A percentile compares a stretch with the other conserved stretches of the same genome.
Conservation (phyloP, 371 early-diverging fungal species). For the Circinella umbellata region DNA sequence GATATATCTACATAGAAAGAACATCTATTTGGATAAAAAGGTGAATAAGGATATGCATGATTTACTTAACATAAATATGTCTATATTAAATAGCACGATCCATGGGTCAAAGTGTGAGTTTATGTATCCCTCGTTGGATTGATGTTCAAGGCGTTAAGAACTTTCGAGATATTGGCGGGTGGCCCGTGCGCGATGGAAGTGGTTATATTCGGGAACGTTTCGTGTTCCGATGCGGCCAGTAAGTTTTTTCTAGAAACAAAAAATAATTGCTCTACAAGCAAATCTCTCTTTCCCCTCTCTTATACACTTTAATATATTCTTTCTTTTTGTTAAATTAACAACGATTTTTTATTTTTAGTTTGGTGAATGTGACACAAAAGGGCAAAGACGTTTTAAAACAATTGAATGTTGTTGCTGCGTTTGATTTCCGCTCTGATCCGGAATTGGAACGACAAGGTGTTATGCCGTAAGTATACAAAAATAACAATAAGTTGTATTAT, state of each 20-base stretch:
- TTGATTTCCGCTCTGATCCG: constrained; percentile 63
- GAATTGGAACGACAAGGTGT: constrained; percentile 55
- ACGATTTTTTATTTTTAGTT: constrained; percentile 13
- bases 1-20: not conserved
- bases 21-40: no score
- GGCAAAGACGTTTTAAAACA: constrained; percentile 48
- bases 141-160: constrained; percentile 67
- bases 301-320: no score
- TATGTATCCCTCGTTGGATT: constrained; percentile 46
- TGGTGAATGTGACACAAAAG: constrained; percentile 42
- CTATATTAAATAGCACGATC: constrained; percentile 25
- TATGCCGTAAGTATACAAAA: constrained; percentile 38
- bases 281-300: no score
- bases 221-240: constrained; percentile 45
- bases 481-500: no score
- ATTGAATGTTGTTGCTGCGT: constrained; percentile 56
- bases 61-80: not conserved
- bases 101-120: constrained; percentile 33
- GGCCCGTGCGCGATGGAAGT: constrained; percentile 43
- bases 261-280: no score
- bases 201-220: constrained; percentile 53
- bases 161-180: constrained; percentile 68
- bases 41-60: not conserved
- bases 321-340: not conserved
- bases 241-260: constrained; percentile 10